Evolutionary conservation across 2,329 filamentous ascomycete species (phyloP).

Genomic region (Chaetomium sp.): DNA sequence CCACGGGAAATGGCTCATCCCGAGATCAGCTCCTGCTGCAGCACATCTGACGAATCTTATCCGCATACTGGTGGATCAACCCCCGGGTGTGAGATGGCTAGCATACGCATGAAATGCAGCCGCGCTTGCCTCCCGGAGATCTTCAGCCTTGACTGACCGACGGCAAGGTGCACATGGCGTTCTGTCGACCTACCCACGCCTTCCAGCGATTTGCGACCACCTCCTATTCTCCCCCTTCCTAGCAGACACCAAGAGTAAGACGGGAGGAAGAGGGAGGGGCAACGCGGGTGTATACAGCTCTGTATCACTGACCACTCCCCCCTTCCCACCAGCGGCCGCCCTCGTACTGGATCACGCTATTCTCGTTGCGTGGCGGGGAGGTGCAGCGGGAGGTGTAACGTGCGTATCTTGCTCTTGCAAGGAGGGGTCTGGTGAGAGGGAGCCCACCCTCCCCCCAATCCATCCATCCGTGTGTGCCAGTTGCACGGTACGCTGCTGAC

Average conservation of each 20-base stretch:
- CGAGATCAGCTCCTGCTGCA: neutral
- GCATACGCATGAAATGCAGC: neutral
- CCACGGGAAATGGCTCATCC: neutral
- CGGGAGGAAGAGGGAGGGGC: too few relatives aligned
- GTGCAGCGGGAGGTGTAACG: conserved; percentile 9
- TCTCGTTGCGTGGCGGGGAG: neutral
- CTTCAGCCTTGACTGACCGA: conserved; percentile 5
- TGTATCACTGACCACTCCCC: neutral
- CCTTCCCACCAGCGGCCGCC: neutral
- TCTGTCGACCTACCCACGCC: conserved; percentile 26
- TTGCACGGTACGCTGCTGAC: neutral
- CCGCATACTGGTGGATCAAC: neutral
- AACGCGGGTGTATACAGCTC: neutral
- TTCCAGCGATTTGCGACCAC: neutral
- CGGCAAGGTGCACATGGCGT: conserved; percentile 27
- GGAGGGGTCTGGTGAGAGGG: neutral
- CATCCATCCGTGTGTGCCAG: neutral
- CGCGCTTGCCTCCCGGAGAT: neutral
- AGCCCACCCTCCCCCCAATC: neutral
- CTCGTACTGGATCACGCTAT: neutral
- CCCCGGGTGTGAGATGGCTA: neutral
- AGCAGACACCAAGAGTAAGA: neutral
- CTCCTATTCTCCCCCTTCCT: too few relatives aligned
- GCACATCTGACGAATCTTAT: neutral
- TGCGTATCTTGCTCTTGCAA: conserved; percentile 3